Conservation (phyloP, 2,329 filamentous ascomycete genomes). For the Calonectria hawksworthii region DNA sequence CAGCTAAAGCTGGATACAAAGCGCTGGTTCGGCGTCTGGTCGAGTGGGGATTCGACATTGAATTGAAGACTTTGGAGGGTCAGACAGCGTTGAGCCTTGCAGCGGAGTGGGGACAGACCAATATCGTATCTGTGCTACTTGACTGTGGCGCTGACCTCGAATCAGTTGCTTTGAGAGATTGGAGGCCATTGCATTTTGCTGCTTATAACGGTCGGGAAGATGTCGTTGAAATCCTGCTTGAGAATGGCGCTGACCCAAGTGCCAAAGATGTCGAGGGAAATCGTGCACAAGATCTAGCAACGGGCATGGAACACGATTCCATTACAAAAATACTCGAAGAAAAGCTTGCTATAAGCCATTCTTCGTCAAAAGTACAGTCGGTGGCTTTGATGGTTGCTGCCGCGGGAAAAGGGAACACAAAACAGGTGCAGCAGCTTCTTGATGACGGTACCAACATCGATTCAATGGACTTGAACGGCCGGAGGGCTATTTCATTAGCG, state of each 20-base stretch:
- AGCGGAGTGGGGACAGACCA: background rate
- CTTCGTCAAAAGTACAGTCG: background rate
- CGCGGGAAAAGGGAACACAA: background rate
- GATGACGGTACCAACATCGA: background rate
- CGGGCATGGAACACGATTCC: background rate
- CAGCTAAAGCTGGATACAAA: background rate
- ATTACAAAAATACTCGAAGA: background rate
- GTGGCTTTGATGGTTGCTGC: background rate
- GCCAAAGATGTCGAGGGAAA: background rate
- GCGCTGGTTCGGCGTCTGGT: background rate
- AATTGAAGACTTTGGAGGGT: background rate
- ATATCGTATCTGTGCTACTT: background rate
- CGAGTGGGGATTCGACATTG: background rate
- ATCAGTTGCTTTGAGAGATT: background rate
- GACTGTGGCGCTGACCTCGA: conserved; percentile 11
- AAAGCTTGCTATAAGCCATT: no score
- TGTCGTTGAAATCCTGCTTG: conserved; percentile 1
- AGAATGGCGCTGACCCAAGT: conserved; percentile 5
- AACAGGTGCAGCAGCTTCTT: background rate
- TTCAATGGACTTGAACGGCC: conserved; percentile 11
- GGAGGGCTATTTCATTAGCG: background rate
- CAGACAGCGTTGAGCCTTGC: conserved; percentile 7
- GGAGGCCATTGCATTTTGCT: background rate
- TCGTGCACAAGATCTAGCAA: background rate
- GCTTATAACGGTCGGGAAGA: background rate